Base-by-base conservation (phyloP, 352 stramenopile species). In the Pythium brassicae region DNA sequence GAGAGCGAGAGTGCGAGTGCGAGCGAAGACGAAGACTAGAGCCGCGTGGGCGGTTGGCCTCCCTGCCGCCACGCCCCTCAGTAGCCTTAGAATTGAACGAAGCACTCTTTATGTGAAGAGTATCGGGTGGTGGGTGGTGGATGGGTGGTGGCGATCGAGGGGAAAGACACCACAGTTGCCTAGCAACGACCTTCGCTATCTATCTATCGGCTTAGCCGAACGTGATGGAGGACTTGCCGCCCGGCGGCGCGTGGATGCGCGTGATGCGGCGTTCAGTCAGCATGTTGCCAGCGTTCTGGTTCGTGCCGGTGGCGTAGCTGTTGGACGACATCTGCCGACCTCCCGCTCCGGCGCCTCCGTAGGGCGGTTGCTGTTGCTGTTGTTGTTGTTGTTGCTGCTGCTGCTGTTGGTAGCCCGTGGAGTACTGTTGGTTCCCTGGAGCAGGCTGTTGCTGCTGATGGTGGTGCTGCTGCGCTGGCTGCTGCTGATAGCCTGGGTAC, bases 261-360 rank as follows among this genome's bases (percentile, higher is more conserved):
- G 87, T 96, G 61, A 91, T 96, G 57, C 84, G 87, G 42, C 88
- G 74, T 44, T 95, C 88, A 22, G 88, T 97, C 55, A 96, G 68
- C 66, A 96, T 86, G 56, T 96, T 97, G 40, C 90, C 90, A 14
- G 68, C 69, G 65, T 97, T 97, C 65, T 96, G 86, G 66, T 91
- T 96, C 43, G 74, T 65, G 14, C 87, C 87, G 9, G 50, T 77
- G 9, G 89, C 86, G 54, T 90, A 97, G 22, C 83, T 72, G 69
- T 97, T 97, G 12, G 86, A 95, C 22, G 86, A 96, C 27, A 68
- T 50, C 14, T 50, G 61, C 22, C 56, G 45, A 45, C 39, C 19
- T 26, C 29, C 43, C 8, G 37, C 54, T 10, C 8, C 44, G 40
- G 12, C 27, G 35, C 17, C 62, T 61, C 56, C 65, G 64, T 53